phyloP scores from a whole-genome alignment of 331 rosid species.

The Acacia concinna region DNA sequence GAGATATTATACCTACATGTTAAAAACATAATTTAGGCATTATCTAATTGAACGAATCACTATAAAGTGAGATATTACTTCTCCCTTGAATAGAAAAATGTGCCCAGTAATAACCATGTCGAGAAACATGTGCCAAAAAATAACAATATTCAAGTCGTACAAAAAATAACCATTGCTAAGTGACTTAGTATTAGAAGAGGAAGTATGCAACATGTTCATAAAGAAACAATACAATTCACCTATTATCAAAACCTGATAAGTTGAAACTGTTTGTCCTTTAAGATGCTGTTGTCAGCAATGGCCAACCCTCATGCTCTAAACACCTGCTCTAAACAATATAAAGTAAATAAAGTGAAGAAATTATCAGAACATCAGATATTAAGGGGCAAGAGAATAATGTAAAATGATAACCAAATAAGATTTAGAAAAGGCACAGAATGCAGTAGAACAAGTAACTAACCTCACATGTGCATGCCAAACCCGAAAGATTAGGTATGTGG shows the following conservation, averaged over 20 bases:
- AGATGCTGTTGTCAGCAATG: constrained; percentile 63
- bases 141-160: background rate
- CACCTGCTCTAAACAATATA: constrained; percentile 57
- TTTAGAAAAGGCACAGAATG: too few relatives aligned
- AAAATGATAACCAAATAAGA: background rate
- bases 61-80: background rate
- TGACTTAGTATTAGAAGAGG: background rate
- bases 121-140: background rate
- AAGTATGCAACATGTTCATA: constrained; percentile 1
- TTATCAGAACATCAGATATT: background rate
- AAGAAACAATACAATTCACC: constrained; percentile 11
- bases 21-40: constrained; percentile 1
- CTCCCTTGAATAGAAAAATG: background rate
- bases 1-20: background rate
- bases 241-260: constrained; percentile 72
- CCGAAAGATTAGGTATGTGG: constrained; percentile 97
- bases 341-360: constrained; percentile 10
- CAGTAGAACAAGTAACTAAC: constrained; percentile 57
- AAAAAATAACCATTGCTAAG: too few relatives aligned
- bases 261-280: constrained; percentile 88
- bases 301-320: constrained; percentile 77
- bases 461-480: constrained; percentile 95
- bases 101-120: background rate
- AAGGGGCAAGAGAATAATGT: background rate
- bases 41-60: background rate